These are phyloP conservation scores for Metschnikowia orientalis DNA, from an alignment of 805 yeast genomes.

Conservation along the genomic window DNA sequence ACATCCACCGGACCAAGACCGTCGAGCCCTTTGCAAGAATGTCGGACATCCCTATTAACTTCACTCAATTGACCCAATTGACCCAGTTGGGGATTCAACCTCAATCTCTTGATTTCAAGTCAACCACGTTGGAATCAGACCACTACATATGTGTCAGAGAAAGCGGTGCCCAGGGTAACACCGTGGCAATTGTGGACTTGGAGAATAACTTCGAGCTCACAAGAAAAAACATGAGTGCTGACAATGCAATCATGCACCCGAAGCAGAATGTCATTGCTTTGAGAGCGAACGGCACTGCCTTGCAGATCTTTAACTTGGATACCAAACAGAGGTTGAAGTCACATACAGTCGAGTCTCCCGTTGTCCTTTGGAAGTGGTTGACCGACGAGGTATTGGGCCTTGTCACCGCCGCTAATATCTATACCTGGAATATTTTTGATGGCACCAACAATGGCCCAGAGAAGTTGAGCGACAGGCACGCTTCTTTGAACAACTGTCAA, in stretches of 20 bases:
- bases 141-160: constrained; percentile 82
- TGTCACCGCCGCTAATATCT: constrained; percentile 72
- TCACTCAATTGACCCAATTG: constrained; percentile 90
- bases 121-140: constrained; percentile 93
- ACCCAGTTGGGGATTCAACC: constrained; percentile 82
- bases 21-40: constrained; percentile 6
- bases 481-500: constrained; percentile 71
- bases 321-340: constrained; percentile 87
- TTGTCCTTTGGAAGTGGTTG: constrained; percentile 95
- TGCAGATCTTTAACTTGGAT: constrained; percentile 88
- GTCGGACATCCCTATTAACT: constrained; percentile 87
- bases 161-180: constrained; percentile 56
- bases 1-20: background rate
- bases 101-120: constrained; percentile 80
- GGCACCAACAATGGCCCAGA: constrained; percentile 75
- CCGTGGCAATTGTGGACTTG: constrained; percentile 92
- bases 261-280: constrained; percentile 81
- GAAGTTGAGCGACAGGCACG: constrained; percentile 79
- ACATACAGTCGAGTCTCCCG: constrained; percentile 79
- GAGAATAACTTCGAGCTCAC: constrained; percentile 72
- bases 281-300: constrained; percentile 93
- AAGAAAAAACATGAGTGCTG: constrained; percentile 94
- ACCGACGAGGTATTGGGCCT: constrained; percentile 69
- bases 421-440: constrained; percentile 80
- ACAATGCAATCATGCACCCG: constrained; percentile 96